These are phyloP conservation scores for Globisporangium cederbergense DNA, from an alignment of 352 stramenopile species.

Conservation along the genomic window DNA sequence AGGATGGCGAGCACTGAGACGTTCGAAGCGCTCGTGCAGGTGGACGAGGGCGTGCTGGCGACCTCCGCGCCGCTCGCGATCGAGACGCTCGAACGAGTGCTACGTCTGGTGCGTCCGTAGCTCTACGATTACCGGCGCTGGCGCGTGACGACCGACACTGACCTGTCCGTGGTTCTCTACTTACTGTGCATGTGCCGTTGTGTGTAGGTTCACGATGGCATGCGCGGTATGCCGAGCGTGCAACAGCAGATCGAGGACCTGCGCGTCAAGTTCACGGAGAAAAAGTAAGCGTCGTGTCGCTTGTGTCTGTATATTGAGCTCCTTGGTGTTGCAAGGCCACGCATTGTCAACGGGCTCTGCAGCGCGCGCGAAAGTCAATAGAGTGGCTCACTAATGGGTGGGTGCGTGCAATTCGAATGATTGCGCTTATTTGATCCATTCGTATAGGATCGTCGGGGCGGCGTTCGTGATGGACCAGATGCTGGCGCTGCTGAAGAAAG, in stretches of 20 bases:
- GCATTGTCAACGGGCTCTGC: not conserved
- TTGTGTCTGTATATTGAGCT: not conserved
- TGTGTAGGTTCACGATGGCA: slow-evolving; percentile 37
- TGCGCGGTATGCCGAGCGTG: slow-evolving; percentile 33
- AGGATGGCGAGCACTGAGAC: slow-evolving; percentile 17
- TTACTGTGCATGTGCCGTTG: not conserved
- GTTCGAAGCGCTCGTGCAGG: slow-evolving; percentile 62
- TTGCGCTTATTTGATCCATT: not conserved
- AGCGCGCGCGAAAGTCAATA: not conserved
- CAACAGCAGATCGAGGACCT: slow-evolving; percentile 41
- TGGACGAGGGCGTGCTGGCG: slow-evolving; percentile 62
- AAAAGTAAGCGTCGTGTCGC: slow-evolving; percentile 38
- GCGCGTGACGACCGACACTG: not conserved
- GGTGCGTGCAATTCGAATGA: not conserved
- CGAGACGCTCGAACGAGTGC: slow-evolving; percentile 39
- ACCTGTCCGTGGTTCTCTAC: not conserved
- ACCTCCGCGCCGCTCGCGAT: slow-evolving; percentile 55
- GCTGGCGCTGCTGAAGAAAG: slow-evolving; percentile 43
- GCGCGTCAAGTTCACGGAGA: slow-evolving; percentile 40
- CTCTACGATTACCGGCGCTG: not conserved
- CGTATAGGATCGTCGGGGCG: slow-evolving; percentile 36
- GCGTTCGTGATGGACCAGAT: slow-evolving; percentile 41
- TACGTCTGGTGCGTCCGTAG: slow-evolving; percentile 31
- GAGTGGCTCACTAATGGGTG: not conserved
- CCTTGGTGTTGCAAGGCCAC: not conserved